Conservation (phyloP, 129 eudicot genomes). For the Pittosporum tobira region DNA sequence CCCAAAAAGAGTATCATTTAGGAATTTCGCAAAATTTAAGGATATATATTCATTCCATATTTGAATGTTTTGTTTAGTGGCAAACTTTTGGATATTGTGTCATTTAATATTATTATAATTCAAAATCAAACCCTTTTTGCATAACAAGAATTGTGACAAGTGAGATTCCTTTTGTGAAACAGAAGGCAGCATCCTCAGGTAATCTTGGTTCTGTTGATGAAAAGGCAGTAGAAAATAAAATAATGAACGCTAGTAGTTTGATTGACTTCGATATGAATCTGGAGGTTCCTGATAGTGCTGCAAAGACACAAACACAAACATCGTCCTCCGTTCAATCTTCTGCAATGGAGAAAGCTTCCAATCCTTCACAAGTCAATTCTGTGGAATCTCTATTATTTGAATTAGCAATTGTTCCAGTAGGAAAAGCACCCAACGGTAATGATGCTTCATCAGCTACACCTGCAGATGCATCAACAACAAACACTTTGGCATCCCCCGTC, state of each 20-base stretch:
- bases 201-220: constrained; percentile 4
- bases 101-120: too few species aligned
- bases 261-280: constrained; percentile 23
- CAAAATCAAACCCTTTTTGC: too few species aligned
- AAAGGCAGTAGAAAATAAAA: constrained; percentile 14
- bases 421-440: constrained; percentile 1
- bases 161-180: constrained; percentile 9
- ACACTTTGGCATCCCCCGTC: neutral
- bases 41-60: too few species aligned
- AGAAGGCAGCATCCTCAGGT: constrained; percentile 22
- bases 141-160: too few species aligned
- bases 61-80: too few species aligned
- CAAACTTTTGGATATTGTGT: too few species aligned
- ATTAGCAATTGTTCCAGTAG: constrained; percentile 6
- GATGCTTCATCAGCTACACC: constrained; percentile 11
- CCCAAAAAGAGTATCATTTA: too few species aligned
- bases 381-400: constrained; percentile 38
- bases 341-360: constrained; percentile 9
- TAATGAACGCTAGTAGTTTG: constrained; percentile 22
- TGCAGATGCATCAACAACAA: constrained; percentile 1
- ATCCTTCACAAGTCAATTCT: constrained; percentile 22
- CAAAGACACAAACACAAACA: constrained; percentile 12
- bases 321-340: constrained; percentile 10
- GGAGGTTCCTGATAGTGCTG: constrained; percentile 15
- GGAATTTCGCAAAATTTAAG: too few species aligned